Evolutionary conservation across 345 rosid genomes (phyloP), one percentile per base, ranked within the genome.

Genomic region (Angophora floribunda): DNA sequence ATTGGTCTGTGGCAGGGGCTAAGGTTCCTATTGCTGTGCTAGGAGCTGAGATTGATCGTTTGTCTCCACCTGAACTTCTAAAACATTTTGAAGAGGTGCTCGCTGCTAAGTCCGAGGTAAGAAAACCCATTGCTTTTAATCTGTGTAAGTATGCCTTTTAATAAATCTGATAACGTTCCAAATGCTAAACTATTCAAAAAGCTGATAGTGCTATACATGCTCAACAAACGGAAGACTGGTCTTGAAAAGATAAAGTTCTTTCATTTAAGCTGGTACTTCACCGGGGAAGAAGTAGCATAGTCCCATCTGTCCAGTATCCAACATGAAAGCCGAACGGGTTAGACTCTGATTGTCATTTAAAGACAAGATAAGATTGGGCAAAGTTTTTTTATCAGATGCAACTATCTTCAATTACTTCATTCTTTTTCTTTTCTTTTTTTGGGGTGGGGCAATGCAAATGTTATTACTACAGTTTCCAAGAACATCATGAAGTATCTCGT

Each of bases 51-150:
- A 86, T 86, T 17, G 94, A 92, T 85, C 88, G 85, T 0, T 51
- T 91, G 19, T 93, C 92, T 51, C 94, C 93, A 47, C 94, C 92
- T 52, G 91, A 88, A 36, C 92, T 92, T 59, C 26, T 93, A 89
- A 90, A 90, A 87, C 91, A 92, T 89, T 93, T 89, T 85, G 93
- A 93, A 85, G 93, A 90, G 67, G 88, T 82, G 65, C 90, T 92
- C 70, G 57, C 89, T 85, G 88, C 93, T 13, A 93, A 91, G 87
- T 51, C 92, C 55, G 57, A 85, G 86, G 86, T 51, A 85, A 26
- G 26, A 85, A 45, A 26, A 32, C 85, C 52, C 52, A n/a, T 36
- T 53, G 22, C 44, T 85, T 85, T 85, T 26, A 32, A 6, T 63
- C 82, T 59, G 49, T 21, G 30, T 22, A 7, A 53, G 30, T 32